Evolutionary conservation across 768 basidiomycete genomes (phyloP).

Genomic region (Suillus ampliporus): DNA sequence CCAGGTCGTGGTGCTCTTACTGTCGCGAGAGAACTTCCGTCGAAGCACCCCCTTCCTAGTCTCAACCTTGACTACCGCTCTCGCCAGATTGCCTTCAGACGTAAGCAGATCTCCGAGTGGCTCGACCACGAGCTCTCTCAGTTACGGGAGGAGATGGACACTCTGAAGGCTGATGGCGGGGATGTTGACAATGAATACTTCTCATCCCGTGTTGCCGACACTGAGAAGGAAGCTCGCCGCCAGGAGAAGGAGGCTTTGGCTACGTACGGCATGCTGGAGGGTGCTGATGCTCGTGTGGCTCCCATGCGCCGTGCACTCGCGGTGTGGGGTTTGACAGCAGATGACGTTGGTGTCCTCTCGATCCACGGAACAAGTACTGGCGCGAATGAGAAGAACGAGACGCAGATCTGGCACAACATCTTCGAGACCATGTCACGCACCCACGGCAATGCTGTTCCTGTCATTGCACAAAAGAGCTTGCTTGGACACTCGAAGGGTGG

Average conservation of each 20-base stretch:
- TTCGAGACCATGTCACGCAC: constrained; percentile 89
- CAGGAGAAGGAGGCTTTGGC: constrained; percentile 95
- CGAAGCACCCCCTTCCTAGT: constrained; percentile 78
- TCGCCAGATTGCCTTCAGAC: constrained; percentile 94
- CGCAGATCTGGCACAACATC: constrained; percentile 94
- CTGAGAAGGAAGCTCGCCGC: constrained; percentile 87
- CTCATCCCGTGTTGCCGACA: constrained; percentile 74
- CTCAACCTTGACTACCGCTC: constrained; percentile 89
- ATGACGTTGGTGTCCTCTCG: constrained; percentile 90
- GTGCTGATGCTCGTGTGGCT: constrained; percentile 81
- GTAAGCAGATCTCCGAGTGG: constrained; percentile 95
- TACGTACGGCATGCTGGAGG: constrained; percentile 95
- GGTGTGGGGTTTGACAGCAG: constrained; percentile 93
- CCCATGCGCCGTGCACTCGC: constrained; percentile 96
- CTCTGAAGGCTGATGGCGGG: constrained; percentile 58
- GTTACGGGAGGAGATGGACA: constrained; percentile 78
- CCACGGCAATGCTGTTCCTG: constrained; percentile 94
- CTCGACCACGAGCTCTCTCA: constrained; percentile 86
- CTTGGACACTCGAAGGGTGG: constrained; percentile 99
- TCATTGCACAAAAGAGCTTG: constrained; percentile 97
- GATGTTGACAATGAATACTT: constrained; percentile 70
- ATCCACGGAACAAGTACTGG: constrained; percentile 90
- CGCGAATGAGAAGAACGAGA: constrained; percentile 97
- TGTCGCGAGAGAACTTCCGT: constrained; percentile 83
- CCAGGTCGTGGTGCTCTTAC: constrained; percentile 93